Percentiles rank a stretch among this genome's conserved stretches.
phyloP scores from a whole-genome alignment of 2,329 filamentous ascomycete species.

The Aspergillus sp. region DNA sequence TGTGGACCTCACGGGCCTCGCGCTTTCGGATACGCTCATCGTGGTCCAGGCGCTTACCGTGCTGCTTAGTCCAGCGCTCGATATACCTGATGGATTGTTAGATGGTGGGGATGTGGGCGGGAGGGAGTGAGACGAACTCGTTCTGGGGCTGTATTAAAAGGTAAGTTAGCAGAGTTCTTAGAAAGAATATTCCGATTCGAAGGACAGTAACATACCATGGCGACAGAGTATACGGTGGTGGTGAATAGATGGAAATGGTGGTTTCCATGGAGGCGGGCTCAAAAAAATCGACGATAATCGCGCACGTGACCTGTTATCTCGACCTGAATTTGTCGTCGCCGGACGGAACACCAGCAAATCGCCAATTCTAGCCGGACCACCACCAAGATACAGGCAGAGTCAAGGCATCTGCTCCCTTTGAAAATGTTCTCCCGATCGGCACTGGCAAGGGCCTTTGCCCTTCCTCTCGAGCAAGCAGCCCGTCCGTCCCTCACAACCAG shows the following conservation, averaged over 20 bases:
- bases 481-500: conserved; percentile 26
- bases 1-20: conserved; percentile 83
- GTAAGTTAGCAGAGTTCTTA: conserved; percentile 5
- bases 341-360: conserved; percentile 11
- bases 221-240: conserved; percentile 19
- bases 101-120: conserved; percentile 13
- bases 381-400: conserved; percentile 9
- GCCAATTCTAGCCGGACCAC: conserved; percentile 13
- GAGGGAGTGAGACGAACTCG: conserved; percentile 37
- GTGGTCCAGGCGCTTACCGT: conserved; percentile 67
- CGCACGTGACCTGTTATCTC: conserved; percentile 14
- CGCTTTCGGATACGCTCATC: conserved; percentile 89
- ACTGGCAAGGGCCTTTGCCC: conserved; percentile 29
- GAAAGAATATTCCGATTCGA: neutral
- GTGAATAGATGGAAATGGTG: conserved; percentile 8
- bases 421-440: conserved; percentile 41
- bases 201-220: conserved; percentile 30
- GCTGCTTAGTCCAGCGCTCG: conserved; percentile 72
- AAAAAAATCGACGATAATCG: conserved; percentile 21
- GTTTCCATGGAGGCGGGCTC: conserved; percentile 17
- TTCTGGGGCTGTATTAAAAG: conserved; percentile 38
- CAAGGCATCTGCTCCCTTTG: neutral
- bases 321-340: conserved; percentile 34
- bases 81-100: conserved; percentile 52
- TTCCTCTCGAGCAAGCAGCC: conserved; percentile 24